These are phyloP conservation scores for Aspergillus saccharolyticus DNA, from an alignment of 495 filamentous ascomycete genomes.

Conservation along the genomic window DNA sequence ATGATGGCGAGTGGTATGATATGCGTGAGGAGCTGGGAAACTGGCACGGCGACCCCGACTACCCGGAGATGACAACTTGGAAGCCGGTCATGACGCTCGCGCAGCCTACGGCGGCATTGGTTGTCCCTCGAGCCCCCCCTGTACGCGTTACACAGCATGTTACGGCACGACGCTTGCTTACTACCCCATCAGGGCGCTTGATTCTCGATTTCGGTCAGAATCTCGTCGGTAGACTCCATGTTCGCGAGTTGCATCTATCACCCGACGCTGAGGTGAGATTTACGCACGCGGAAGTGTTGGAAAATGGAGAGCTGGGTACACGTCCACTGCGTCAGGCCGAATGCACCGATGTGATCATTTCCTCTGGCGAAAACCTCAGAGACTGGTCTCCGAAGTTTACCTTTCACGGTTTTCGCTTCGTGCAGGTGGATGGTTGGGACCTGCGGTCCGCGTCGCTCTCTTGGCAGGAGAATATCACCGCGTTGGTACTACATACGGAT, in stretches of 20 bases:
- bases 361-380: background rate
- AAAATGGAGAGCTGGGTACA: constrained; percentile 42
- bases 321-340: constrained; percentile 42
- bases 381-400: constrained; percentile 41
- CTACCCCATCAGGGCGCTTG: constrained; percentile 1
- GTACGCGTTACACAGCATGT: background rate
- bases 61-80: background rate
- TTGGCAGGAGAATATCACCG: constrained; percentile 27
- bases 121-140: background rate
- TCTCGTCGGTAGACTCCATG: constrained; percentile 38
- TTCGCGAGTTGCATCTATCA: constrained; percentile 27
- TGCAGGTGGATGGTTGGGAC: constrained; percentile 44
- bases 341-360: constrained; percentile 32
- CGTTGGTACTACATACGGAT: constrained; percentile 48
- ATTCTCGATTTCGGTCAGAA: constrained; percentile 52
- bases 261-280: constrained; percentile 27
- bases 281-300: constrained; percentile 45
- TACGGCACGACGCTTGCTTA: background rate
- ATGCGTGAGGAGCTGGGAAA: constrained; percentile 14
- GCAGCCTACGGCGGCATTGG: constrained; percentile 1
- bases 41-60: constrained; percentile 2
- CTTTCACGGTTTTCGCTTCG: constrained; percentile 54
- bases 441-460: constrained; percentile 6
- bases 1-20: constrained; percentile 51
- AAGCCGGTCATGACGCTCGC: background rate